phyloP scores from a whole-genome alignment of 1,284 basidiomycete species.

The Ganoderma boninense region DNA sequence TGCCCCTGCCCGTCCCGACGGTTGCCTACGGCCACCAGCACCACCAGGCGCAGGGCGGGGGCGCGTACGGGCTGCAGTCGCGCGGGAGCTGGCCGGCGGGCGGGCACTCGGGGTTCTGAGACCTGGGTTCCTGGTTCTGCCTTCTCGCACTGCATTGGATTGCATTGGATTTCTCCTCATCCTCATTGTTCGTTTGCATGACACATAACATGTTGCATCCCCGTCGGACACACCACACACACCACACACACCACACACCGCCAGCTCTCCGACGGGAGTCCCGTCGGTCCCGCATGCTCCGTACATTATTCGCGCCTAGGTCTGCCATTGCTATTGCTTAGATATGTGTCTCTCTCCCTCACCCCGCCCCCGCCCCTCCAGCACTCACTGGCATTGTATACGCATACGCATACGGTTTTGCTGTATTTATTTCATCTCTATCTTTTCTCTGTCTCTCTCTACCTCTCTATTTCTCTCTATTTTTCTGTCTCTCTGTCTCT shows the following conservation, averaged over 20 bases:
- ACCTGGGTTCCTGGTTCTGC: too few relatives aligned
- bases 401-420: neutral
- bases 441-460: too few relatives aligned
- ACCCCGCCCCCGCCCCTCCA: too few relatives aligned
- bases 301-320: neutral
- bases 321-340: neutral
- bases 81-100: neutral
- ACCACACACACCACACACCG: too few relatives aligned
- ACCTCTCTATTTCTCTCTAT: too few relatives aligned
- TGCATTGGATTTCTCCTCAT: neutral
- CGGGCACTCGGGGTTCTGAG: slow-evolving; percentile 2
- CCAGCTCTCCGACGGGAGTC: neutral
- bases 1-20: neutral
- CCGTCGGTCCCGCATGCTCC: neutral
- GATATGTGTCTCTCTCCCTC: neutral
- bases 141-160: neutral
- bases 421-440: neutral
- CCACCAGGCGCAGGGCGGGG: neutral
- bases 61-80: neutral
- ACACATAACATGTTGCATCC: neutral
- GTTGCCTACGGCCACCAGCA: neutral
- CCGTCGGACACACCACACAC: neutral
- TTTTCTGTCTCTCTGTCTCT: too few relatives aligned
- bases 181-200: neutral
- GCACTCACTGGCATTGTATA: neutral